phyloP scores from a whole-genome alignment of 1,139 yeast genomes.

The Suhomyces anneliseae region DNA sequence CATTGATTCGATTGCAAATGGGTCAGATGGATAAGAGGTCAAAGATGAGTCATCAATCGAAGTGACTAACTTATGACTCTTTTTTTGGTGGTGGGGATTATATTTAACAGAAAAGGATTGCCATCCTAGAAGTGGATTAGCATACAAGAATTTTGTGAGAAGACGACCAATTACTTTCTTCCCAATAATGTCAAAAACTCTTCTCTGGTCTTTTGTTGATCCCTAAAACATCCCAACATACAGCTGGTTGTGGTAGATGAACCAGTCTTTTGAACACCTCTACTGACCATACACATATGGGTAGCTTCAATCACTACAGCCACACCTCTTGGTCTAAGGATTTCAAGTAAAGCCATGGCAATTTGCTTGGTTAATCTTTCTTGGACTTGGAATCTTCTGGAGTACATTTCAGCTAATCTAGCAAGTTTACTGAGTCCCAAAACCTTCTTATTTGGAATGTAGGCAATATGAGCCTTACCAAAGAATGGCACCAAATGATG shows the following conservation, averaged over 20 bases:
- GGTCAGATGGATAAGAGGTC: no score
- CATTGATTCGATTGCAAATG: not conserved
- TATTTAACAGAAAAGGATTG: no score
- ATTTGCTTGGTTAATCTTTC: slow-evolving; percentile 95
- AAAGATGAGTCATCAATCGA: no score
- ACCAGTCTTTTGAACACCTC: slow-evolving; percentile 96
- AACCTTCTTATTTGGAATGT: slow-evolving; percentile 93
- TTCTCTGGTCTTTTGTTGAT: slow-evolving; percentile 91
- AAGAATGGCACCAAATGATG: slow-evolving; percentile 97
- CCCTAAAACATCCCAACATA: slow-evolving; percentile 94
- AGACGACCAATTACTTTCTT: slow-evolving; percentile 32
- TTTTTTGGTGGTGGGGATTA: no score
- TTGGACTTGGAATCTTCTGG: slow-evolving; percentile 93
- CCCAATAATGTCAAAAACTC: slow-evolving; percentile 86
- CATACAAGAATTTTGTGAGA: not conserved
- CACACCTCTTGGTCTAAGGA: slow-evolving; percentile 91
- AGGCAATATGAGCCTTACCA: slow-evolving; percentile 95
- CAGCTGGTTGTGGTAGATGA: slow-evolving; percentile 93
- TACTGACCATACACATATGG: slow-evolving; percentile 99
- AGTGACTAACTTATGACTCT: no score
- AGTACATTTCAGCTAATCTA: slow-evolving; percentile 93
- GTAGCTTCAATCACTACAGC: slow-evolving; percentile 98
- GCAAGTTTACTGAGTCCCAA: slow-evolving; percentile 92
- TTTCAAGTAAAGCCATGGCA: slow-evolving; percentile 92
- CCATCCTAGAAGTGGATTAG: not conserved